Base-by-base conservation (phyloP, 2,329 filamentous ascomycete species). In the Diaporthe velutina region DNA sequence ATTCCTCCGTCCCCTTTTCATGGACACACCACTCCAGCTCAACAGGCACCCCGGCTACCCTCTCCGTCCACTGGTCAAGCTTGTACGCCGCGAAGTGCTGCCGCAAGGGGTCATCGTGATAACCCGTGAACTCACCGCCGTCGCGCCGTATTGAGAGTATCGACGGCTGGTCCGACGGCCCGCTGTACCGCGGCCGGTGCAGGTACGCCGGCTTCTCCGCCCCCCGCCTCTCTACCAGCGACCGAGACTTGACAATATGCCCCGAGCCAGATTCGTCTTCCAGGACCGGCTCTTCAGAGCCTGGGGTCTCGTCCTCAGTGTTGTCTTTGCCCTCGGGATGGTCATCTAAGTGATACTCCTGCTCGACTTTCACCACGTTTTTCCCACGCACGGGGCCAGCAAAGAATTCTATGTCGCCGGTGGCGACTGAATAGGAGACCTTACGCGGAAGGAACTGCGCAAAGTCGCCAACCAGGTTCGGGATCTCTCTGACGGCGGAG, bases 391-490 rank as follows among this genome's bases (percentile, higher is more conserved):
- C 15, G 3, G 25, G 7, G 38, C 78, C 70, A 7, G 58, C 22
- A 17, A 76, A 42, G 13, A 75, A 81, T 4, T 81, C 48, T 13
- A 90, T 81, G n/a, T 79, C 72, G 1, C 88, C 88, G 0, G 80
- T 81, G 1, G 79, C 76, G 0, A 82, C 84, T 42, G 76, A 79
- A 76, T 88, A 87, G 38, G 71, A 66, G 13, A 85, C 76, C 3
- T 77, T 76, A 30, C 81, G 80, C 0, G 85, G 85, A 10, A 90
- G 71, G 73, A 89, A 88, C 54, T 83, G 82, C 17, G 79, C 79
- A 82, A 89, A 90, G 78, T 89, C 86, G 61, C 82, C 79, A n/a
- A 90, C 77, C 40, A 87, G 78, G 10, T 81, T 78, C 1, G 88
- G 88, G 4, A 89, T 77, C 1, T 81, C 73, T 22, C 80, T 78